Conservation (phyloP, 2,329 filamentous ascomycete species). For the Nothophoma quercina region DNA sequence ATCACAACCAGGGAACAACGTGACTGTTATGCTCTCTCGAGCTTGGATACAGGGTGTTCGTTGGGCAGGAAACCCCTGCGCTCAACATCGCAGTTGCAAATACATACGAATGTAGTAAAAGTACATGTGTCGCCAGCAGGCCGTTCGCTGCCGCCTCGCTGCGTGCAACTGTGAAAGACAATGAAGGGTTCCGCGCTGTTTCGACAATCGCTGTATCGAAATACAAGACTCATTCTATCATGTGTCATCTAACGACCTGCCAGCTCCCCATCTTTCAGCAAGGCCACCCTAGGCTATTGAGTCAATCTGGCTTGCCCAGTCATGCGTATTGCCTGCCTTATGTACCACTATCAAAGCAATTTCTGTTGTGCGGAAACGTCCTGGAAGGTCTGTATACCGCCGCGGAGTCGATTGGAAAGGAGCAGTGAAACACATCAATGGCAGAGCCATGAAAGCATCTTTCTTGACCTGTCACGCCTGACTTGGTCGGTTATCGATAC, state of each 20-base stretch:
- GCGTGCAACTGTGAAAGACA: constrained; percentile 13
- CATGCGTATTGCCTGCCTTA: not conserved
- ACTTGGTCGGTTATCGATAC: not conserved
- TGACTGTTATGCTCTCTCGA: not conserved
- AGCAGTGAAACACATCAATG: not conserved
- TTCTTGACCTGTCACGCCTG: not conserved
- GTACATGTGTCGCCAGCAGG: constrained; percentile 35
- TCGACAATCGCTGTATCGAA: not conserved
- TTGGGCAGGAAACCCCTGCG: not conserved
- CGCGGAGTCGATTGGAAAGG: constrained; percentile 1
- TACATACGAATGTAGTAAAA: constrained; percentile 46
- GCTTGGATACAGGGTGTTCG: not conserved
- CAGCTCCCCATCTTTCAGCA: constrained; percentile 1
- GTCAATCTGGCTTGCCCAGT: constrained; percentile 12
- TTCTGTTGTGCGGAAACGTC: not conserved
- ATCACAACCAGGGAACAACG: not conserved
- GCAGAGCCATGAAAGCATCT: not conserved
- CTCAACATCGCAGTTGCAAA: constrained; percentile 14
- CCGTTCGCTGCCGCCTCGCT: constrained; percentile 3
- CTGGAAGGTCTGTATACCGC: constrained; percentile 13
- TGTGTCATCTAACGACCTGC: constrained; percentile 3
- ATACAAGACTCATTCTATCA: constrained; percentile 1
- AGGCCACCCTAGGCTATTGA: constrained; percentile 4
- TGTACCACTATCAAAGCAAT: not conserved
- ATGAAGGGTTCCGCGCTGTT: constrained; percentile 2